These are phyloP conservation scores for Silybum marianum DNA, from an alignment of 129 eudicot species.

Conservation along the genomic window DNA sequence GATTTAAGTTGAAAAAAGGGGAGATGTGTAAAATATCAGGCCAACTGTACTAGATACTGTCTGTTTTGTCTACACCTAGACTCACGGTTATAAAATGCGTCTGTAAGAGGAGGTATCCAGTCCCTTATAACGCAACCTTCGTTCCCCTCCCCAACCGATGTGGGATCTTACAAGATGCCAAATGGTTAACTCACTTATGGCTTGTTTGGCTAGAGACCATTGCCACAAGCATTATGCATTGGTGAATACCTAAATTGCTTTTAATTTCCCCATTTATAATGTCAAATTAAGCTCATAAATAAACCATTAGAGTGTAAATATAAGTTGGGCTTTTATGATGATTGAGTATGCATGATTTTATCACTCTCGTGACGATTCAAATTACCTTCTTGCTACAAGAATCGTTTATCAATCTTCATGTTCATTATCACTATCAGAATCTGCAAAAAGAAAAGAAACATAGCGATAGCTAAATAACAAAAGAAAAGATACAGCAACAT, in stretches of 20 bases:
- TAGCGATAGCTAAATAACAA: neutral
- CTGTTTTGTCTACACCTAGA: no score
- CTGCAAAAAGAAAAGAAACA: conserved; percentile 38
- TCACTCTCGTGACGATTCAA: neutral
- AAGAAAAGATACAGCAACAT: neutral
- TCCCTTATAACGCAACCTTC: no score
- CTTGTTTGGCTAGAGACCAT: neutral
- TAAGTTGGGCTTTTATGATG: neutral
- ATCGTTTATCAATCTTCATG: conserved; percentile 72
- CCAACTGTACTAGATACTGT: no score
- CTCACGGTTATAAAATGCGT: no score
- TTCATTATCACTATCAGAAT: conserved; percentile 77
- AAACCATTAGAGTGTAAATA: neutral
- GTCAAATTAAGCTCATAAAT: neutral
- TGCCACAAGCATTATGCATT: neutral
- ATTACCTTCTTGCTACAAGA: conserved; percentile 28
- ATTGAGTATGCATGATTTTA: neutral
- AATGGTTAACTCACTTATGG: neutral
- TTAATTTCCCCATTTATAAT: neutral
- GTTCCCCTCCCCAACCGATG: no score
- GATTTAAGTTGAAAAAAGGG: neutral
- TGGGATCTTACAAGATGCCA: neutral
- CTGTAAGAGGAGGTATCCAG: no score
- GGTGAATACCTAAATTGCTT: neutral
- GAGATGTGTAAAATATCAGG: neutral